Conservation (phyloP, 225 moss, liverwort and hornwort genomes). For the Climacium dendroides region DNA sequence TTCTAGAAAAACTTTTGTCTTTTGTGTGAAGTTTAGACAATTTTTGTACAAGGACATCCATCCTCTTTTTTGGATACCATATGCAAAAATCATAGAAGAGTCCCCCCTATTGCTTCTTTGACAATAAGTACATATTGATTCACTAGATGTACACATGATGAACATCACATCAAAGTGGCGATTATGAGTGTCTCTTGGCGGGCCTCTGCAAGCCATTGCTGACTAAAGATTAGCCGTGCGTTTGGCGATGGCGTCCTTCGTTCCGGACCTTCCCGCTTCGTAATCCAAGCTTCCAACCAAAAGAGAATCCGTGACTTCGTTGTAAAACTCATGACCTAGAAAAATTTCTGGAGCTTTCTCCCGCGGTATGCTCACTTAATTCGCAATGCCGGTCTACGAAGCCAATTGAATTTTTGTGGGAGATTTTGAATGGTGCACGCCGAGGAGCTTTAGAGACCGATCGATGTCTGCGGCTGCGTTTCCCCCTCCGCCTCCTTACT, state of each 20-base stretch:
- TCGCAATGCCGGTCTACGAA: neutral
- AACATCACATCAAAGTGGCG: neutral
- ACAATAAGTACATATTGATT: neutral
- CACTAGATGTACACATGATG: neutral
- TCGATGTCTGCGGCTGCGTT: conserved; percentile 60
- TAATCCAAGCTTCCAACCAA: neutral
- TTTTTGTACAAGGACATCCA: neutral
- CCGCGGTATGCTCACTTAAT: neutral
- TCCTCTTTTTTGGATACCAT: no score
- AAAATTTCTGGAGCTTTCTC: neutral
- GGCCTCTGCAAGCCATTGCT: neutral
- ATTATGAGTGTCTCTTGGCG: neutral
- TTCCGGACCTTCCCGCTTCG: neutral
- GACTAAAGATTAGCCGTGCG: neutral
- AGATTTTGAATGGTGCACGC: neutral
- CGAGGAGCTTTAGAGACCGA: neutral
- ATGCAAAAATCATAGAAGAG: neutral
- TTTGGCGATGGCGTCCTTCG: neutral
- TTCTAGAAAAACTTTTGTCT: neutral
- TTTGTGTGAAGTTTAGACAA: neutral
- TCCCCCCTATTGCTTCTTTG: neutral
- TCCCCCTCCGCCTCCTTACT: conserved; percentile 92
- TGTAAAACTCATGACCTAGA: neutral
- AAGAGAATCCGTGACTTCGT: neutral
- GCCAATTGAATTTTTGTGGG: neutral